Conservation (phyloP, 2,329 filamentous ascomycete genomes). For the Aureobasidium sp. region DNA sequence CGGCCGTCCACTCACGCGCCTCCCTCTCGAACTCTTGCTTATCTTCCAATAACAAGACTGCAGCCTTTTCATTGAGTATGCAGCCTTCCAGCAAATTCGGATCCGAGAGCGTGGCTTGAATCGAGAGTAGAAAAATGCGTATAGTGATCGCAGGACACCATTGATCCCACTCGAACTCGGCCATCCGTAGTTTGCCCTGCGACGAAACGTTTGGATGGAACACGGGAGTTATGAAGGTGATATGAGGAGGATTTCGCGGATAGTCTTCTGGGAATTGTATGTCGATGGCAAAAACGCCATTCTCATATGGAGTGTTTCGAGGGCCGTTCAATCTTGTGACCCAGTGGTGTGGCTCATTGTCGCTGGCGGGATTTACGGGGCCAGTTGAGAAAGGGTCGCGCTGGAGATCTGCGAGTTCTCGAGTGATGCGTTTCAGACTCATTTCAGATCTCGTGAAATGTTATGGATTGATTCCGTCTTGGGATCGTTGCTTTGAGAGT, state of each 20-base stretch:
- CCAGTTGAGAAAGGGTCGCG: not conserved
- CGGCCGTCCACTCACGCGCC: not conserved
- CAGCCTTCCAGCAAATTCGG: not conserved
- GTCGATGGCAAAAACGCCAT: not conserved
- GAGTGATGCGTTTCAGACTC: not conserved
- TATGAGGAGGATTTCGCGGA: not conserved
- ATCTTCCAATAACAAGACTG: not conserved
- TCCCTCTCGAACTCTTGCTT: not conserved
- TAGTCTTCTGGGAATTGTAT: not conserved
- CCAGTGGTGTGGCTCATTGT: not conserved
- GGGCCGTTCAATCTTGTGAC: not conserved
- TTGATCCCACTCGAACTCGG: not conserved
- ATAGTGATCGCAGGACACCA: not conserved
- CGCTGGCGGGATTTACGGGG: too few species aligned
- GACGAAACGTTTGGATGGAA: not conserved
- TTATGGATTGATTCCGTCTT: not conserved
- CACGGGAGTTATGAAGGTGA: not conserved
- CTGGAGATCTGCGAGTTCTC: not conserved
- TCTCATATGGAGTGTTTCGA: not conserved
- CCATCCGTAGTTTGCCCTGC: not conserved
- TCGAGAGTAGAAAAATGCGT: not conserved
- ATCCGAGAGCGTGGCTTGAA: not conserved
- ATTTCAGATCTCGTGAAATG: not conserved
- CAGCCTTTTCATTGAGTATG: not conserved
- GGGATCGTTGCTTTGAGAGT: too few species aligned